These are phyloP conservation scores for Clarkia xantiana DNA, from an alignment of 345 rosid species.

Conservation along the genomic window DNA sequence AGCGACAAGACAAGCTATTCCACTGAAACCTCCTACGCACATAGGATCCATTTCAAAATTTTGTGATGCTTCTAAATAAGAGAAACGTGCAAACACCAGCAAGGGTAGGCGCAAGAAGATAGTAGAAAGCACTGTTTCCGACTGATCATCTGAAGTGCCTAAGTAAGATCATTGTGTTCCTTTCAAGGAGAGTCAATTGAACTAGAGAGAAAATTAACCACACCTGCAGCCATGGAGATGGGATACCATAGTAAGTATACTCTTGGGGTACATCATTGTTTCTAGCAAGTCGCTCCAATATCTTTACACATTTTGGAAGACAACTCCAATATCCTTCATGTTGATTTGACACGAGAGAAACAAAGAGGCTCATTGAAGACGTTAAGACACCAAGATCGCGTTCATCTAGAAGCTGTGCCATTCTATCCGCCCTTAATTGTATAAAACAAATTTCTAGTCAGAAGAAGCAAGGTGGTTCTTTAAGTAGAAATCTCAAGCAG, in stretches of 20 bases:
- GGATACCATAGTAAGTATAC: conserved; percentile 97
- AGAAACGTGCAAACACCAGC: too few species aligned
- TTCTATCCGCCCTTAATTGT: conserved; percentile 72
- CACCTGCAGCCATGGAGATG: conserved; percentile 99
- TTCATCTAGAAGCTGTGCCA: conserved; percentile 97
- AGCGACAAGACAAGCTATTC: too few species aligned
- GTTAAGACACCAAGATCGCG: conserved; percentile 99
- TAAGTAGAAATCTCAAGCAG: neutral
- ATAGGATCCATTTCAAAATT: too few species aligned
- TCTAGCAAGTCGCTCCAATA: conserved; percentile 85
- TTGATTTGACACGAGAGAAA: conserved; percentile 83
- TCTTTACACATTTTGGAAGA: conserved; percentile 95
- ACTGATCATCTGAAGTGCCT: too few species aligned
- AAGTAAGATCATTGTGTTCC: neutral
- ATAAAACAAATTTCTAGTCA: neutral
- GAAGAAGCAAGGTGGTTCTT: neutral
- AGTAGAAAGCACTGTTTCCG: too few species aligned
- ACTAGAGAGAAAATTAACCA: neutral
- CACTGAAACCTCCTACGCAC: too few species aligned
- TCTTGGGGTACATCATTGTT: conserved; percentile 98
- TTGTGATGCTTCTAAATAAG: too few species aligned
- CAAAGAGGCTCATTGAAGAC: conserved; percentile 91
- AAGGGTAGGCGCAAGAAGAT: too few species aligned
- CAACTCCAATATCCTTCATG: conserved; percentile 88
- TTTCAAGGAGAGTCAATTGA: neutral